Conservation (phyloP, 352 stramenopile species). For the Phytophthora pisi region DNA sequence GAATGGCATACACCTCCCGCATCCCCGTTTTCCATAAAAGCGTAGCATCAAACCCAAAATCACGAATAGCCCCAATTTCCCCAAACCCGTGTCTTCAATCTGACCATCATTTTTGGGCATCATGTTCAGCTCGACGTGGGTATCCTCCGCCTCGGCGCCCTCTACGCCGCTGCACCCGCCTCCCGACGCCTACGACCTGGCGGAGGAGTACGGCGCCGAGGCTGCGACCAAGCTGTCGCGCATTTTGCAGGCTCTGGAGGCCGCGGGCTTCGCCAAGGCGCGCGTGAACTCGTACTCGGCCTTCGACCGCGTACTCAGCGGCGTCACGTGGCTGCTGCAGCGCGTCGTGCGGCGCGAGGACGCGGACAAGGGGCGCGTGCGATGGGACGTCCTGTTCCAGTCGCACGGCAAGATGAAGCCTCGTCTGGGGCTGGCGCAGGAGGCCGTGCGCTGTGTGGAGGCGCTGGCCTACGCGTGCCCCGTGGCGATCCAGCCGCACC, state of each 20-base stretch:
- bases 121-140: conserved; percentile 35
- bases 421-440: conserved; percentile 72
- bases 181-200: conserved; percentile 40
- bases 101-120: not conserved
- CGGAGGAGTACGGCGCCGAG: conserved; percentile 40
- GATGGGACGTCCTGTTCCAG: conserved; percentile 74
- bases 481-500: conserved; percentile 62
- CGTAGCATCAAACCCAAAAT: too few species aligned
- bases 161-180: conserved; percentile 1
- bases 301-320: conserved; percentile 70
- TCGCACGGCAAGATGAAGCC: conserved; percentile 68
- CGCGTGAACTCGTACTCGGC: conserved; percentile 47
- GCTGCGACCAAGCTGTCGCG: conserved; percentile 37
- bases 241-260: conserved; percentile 41
- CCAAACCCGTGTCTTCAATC: not conserved
- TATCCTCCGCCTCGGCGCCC: conserved; percentile 9
- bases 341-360: conserved; percentile 59
- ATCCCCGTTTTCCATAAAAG: too few species aligned
- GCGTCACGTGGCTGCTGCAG: conserved; percentile 67
- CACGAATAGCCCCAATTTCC: not conserved
- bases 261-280: conserved; percentile 54
- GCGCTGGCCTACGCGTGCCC: conserved; percentile 37
- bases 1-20: too few species aligned
- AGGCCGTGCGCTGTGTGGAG: conserved; percentile 54
- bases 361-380: conserved; percentile 44